Evolutionary conservation across 345 rosid genomes (phyloP).

Genomic region (Eutrema heterophyllum): DNA sequence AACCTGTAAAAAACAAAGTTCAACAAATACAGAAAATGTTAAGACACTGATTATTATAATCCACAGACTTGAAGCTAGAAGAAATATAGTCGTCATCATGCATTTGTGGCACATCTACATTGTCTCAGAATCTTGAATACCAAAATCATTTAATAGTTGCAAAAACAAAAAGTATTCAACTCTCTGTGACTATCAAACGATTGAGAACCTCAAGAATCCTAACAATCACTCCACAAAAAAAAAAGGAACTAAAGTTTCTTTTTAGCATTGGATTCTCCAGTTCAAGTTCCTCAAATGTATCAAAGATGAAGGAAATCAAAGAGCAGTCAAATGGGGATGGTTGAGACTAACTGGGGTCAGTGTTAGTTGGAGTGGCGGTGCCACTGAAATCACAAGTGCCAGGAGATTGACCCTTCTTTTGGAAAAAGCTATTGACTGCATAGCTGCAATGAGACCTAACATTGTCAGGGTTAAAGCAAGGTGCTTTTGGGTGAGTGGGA

Average conservation of each 20-base stretch:
- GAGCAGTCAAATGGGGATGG: background rate
- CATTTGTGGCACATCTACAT: conserved; percentile 13
- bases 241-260: background rate
- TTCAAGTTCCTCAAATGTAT: background rate
- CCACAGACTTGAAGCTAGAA: background rate
- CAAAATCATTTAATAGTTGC: background rate
- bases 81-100: background rate
- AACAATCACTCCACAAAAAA: background rate
- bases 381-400: conserved; percentile 82
- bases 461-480: conserved; percentile 71
- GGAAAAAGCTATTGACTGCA: conserved; percentile 93
- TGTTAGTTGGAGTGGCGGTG: conserved; percentile 44
- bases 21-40: conserved; percentile 8
- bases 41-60: background rate
- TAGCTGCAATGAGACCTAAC: conserved; percentile 74
- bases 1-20: conserved; percentile 21
- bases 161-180: conserved; percentile 1
- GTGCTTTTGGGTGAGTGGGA: conserved; percentile 50
- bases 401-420: conserved; percentile 61
- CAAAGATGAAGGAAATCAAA: background rate
- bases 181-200: conserved; percentile 11
- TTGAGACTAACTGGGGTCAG: conserved; percentile 55
- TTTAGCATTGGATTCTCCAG: background rate
- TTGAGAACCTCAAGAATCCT: background rate
- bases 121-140: conserved; percentile 12